Evolutionary conservation across 257 asterid species (phyloP).

Genomic region (Nyctanthes arbortristis): DNA sequence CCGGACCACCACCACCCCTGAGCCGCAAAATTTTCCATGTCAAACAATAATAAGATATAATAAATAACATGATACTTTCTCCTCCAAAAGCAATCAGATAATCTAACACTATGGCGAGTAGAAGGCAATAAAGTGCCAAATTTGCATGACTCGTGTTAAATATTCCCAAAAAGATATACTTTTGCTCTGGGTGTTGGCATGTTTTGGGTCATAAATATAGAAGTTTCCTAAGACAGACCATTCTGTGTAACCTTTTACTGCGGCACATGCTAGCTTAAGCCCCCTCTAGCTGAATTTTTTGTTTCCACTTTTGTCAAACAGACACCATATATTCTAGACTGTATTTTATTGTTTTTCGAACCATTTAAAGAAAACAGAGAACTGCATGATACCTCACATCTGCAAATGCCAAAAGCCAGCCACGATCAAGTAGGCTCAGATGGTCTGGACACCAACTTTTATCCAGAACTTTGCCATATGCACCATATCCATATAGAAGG

Average conservation of each 20-base stretch:
- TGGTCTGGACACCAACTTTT: conserved; percentile 90
- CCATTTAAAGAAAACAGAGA: neutral
- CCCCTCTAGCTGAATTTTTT: neutral
- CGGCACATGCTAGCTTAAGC: neutral
- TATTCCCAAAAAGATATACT: neutral
- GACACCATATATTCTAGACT: neutral
- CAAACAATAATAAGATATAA: neutral
- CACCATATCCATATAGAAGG: conserved; percentile 89
- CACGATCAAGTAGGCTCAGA: conserved; percentile 84
- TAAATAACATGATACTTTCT: neutral
- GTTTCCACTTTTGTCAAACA: neutral
- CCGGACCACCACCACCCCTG: conserved; percentile 87
- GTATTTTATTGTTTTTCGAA: neutral
- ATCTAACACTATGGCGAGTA: neutral
- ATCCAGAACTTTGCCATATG: conserved; percentile 81
- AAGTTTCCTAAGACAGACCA: too few species aligned
- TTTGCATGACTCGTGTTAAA: neutral
- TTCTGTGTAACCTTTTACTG: too few species aligned
- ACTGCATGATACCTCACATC: conserved; percentile 71
- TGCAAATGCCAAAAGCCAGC: conserved; percentile 93
- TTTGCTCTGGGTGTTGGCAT: too few species aligned
- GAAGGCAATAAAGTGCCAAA: neutral
- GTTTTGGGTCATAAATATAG: too few species aligned
- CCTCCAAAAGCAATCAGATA: neutral
- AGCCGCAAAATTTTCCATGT: conserved; percentile 10